Evolutionary conservation across 1,139 yeast species (phyloP), one percentile per base, ranked within the genome.

Genomic region (Taphrina betulina): DNA sequence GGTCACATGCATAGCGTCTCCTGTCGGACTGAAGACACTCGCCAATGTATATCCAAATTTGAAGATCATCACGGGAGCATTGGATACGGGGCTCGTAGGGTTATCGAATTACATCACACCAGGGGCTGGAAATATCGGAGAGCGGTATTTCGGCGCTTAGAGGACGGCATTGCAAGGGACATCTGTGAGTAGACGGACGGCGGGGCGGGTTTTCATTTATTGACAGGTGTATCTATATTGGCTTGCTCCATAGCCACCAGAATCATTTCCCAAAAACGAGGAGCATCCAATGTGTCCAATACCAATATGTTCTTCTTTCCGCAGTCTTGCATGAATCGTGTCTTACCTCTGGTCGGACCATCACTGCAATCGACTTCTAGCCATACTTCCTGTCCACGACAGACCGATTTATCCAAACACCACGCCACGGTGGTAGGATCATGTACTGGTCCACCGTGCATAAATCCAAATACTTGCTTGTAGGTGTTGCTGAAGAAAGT

Each of bases 1-100:
- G 54, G 81, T 90, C 29, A 73, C 83, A 14, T 86, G 85, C 66
- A 69, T 85, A 59, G 86, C 89, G n/a, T 56, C 95, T 0, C 95
- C 85, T 63, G 74, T 81, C 36, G 96, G 95, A 0, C 70, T 88
- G n/a, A 75, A 86, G 60, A 75, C 96, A 58, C 76, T 92, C 3
- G 70, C 82, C 57, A 78, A 79, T 55, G 95, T 92, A 0, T 90
- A 86, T 67, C 83, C 86, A 4, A 68, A 75, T 2, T 81, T 89
- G 1, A 78, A 78, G 35, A 71, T 89, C 5, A 84, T 85, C 10
- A 81, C 83, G 38, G 96, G 92, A 1, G 78, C 78, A 60, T 71
- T 86, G 60, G 82, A 61, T 35, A 61, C 61, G 10, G 59, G 53
- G 7, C 33, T 53, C 22, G 33, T 53, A 5, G 50, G 48, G 16